Evolutionary conservation across 1,284 basidiomycete species (phyloP).

Genomic region (Ustilago lituana): DNA sequence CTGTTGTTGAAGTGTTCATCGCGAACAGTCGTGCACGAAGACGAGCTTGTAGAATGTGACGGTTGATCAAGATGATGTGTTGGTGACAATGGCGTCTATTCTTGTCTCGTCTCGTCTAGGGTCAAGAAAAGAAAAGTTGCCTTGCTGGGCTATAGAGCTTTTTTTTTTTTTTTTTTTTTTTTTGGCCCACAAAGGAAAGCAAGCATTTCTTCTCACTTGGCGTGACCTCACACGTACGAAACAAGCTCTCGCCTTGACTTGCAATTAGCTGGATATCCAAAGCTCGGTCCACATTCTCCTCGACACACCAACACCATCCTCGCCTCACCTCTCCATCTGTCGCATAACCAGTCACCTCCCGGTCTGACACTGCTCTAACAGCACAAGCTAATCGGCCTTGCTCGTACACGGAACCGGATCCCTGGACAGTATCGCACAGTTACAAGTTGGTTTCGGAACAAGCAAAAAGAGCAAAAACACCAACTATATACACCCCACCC

Average conservation of each 20-base stretch:
- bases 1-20: conserved; percentile 33
- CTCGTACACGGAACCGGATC: too few species aligned
- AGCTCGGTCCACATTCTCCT: conserved; percentile 20
- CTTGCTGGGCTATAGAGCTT: not conserved
- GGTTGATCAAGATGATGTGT: not conserved
- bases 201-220: conserved; percentile 8
- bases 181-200: too few species aligned
- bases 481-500: too few species aligned
- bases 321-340: too few species aligned
- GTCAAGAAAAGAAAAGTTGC: not conserved
- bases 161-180: not conserved
- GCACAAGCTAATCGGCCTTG: too few species aligned
- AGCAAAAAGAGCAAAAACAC: too few species aligned
- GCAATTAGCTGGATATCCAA: not conserved
- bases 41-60: not conserved
- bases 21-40: not conserved
- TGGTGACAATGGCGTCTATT: not conserved
- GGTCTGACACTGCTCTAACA: too few species aligned
- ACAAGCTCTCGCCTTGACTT: not conserved
- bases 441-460: too few species aligned
- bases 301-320: conserved; percentile 7
- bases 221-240: conserved; percentile 22
- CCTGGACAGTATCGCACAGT: too few species aligned
- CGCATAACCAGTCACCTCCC: too few species aligned
- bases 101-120: not conserved